Evolutionary conservation across 2,329 filamentous ascomycete species (phyloP), one percentile per base, ranked within the genome.

Genomic region (Annulohypoxylon truncatum): DNA sequence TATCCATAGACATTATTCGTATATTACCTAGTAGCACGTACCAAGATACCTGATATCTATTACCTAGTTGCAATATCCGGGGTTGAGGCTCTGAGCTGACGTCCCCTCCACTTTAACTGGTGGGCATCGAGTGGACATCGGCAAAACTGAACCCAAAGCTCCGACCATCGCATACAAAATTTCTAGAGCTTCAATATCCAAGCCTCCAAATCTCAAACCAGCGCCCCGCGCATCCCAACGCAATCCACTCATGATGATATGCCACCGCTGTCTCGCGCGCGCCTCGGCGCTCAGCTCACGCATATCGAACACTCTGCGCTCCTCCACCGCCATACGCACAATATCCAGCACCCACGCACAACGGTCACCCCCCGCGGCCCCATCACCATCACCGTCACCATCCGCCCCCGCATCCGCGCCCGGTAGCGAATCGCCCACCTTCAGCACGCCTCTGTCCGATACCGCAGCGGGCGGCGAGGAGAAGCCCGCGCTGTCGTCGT

Each of bases 241-340:
- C 31, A 53, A 61, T 26, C 42, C 26, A 58, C 28, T 40, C 44
- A 26, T 60, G 68, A 82, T 81, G 79, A 81, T 81, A 68, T 83
- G 81, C 74, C 75, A 78, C 69, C 76, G 79, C 70, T 89, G 87
- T 76, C 78, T 89, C 54, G 83, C 83, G 68, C 79, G 79, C 66
- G 80, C 79, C 63, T 79, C 82, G 61, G 63, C 72, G 74, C 70
- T 73, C 47, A 60, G 66, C 62, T 61, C 71, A 18, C 69, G 60
- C 67, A 60, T 68, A 28, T 44, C 71, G 6, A 31, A 10, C 29
- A 31, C 29, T 31, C 42, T 61, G 28, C 54, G 63, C 60, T 50
- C 61, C 42, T 58, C 70, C 29, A 54, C 61, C 7, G 52, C 77
- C 31, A 46, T 76, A 44, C 77, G 82, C 47, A 72, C 77, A 48